Evolutionary conservation across 2,329 filamentous ascomycete species (phyloP).

Genomic region (Penicillium sp.): DNA sequence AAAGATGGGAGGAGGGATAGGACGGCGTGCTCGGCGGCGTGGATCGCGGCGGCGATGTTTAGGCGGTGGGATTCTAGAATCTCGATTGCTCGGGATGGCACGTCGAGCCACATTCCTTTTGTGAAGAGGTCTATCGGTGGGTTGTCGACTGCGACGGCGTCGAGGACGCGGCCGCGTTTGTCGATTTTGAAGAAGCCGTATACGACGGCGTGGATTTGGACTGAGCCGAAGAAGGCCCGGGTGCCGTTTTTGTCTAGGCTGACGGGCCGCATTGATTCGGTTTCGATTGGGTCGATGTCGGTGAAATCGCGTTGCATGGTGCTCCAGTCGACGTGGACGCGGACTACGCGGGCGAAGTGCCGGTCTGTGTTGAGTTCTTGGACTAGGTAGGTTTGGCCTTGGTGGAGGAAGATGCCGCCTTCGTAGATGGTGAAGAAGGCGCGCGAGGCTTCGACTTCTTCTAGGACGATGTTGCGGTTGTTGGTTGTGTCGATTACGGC

Average conservation of each 20-base stretch:
- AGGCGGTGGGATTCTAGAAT: slow-evolving; percentile 67
- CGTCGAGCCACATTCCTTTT: slow-evolving; percentile 93
- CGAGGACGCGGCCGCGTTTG: slow-evolving; percentile 73
- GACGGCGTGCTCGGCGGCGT: slow-evolving; percentile 88
- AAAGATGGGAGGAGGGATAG: slow-evolving; percentile 84
- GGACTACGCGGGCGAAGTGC: slow-evolving; percentile 78
- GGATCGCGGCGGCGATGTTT: slow-evolving; percentile 82
- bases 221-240: slow-evolving; percentile 75
- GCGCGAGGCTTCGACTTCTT: slow-evolving; percentile 93
- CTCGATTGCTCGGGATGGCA: slow-evolving; percentile 70
- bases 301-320: slow-evolving; percentile 90
- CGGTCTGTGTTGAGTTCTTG: slow-evolving; percentile 77
- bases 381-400: slow-evolving; percentile 88
- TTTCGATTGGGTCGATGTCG: slow-evolving; percentile 88
- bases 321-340: slow-evolving; percentile 89
- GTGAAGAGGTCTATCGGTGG: slow-evolving; percentile 78
- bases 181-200: slow-evolving; percentile 99
- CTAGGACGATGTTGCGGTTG: slow-evolving; percentile 74
- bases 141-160: slow-evolving; percentile 89
- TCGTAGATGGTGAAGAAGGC: slow-evolving; percentile 96
- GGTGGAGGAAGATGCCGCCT: slow-evolving; percentile 92
- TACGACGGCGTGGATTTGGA: slow-evolving; percentile 80
- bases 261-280: slow-evolving; percentile 75
- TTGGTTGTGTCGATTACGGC: slow-evolving; percentile 82
- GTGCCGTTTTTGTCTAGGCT: slow-evolving; percentile 49